Evolutionary conservation across 257 asterid species (phyloP), one percentile per base, ranked within the genome.

Genomic region (Solanum lycopersicoides): DNA sequence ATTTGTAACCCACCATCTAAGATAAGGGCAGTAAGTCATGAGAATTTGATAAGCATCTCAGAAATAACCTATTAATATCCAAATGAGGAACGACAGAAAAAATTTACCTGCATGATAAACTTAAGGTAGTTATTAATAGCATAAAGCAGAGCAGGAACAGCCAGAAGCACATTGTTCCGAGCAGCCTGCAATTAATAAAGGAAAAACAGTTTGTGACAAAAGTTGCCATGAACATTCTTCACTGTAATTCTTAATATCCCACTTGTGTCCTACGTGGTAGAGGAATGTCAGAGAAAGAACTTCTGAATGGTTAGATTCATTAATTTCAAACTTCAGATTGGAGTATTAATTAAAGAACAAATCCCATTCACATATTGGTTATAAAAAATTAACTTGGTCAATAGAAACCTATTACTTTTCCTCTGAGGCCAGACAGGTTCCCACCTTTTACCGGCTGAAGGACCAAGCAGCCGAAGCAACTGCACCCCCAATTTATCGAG

Each of bases 81-180:
- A 82, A 82, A 50, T 50, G 85, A 3, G 69, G 45, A 82, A 82
- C 12, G 18, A 50, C 21, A 32, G 68, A 30, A 37, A 71, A 86
- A 25, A 20, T 71, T 73, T 92, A 96, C 99, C 99, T 96, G 99
- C 99, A 96, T 96, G 85, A 88, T 93, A 86, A 96, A 96, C 93
- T 96, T 96, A 82, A 96, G 92, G 89, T 96, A 96, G 91, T 96
- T 96, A 92, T 96, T 96, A 88, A 96, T 88, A 89, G 98, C 99
- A 93, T 96, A 96, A 79, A 96, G 96, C 86, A 96, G 88, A 83
- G 99, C 99, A 9, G 99, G 99, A 90, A 96, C 95, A n/a, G 99
- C 98, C 84, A 96, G 96, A 83, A 96, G 98, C 47, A 45, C 87
- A 88, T 96, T 96, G 88, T 86, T 96, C 72, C 96, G 95, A 87